A percentile compares a stretch with the other conserved stretches of the same genome.
phyloP scores from a whole-genome alignment of 257 asterid genomes.

The Euphrasia confusa region DNA sequence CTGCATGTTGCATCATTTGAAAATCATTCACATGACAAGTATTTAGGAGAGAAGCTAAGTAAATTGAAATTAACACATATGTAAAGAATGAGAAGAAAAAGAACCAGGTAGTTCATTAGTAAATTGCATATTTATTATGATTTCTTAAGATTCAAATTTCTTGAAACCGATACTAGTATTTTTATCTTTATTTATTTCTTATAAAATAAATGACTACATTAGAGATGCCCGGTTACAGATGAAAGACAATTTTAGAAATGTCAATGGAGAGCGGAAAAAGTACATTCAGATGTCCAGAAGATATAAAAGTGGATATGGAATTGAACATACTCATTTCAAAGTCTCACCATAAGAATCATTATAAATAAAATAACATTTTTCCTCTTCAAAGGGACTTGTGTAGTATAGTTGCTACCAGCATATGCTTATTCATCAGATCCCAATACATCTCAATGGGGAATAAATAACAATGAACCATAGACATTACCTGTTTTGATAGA shows the following conservation, averaged over 20 bases:
- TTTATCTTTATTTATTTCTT: neutral
- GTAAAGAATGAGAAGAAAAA: neutral
- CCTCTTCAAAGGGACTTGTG: constrained; percentile 4
- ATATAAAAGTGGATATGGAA: neutral
- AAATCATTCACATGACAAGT: constrained; percentile 13
- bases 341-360: constrained; percentile 1
- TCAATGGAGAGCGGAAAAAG: neutral
- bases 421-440: constrained; percentile 12
- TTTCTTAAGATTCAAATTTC: neutral
- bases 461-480: neutral
- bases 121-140: constrained; percentile 10
- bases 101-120: constrained; percentile 4
- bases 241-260: neutral
- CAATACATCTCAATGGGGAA: constrained; percentile 8
- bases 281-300: neutral
- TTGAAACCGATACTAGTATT: constrained; percentile 12
- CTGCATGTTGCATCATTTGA: constrained; percentile 40
- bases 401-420: constrained; percentile 15
- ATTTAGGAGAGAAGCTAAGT: constrained; percentile 7
- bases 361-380: neutral
- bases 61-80: neutral
- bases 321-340: constrained; percentile 6
- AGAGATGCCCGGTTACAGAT: neutral
- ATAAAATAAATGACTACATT: neutral
- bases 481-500: constrained; percentile 74